phyloP scores from a whole-genome alignment of 2,329 filamentous ascomycete species.

The Aureobasidium melanogenum region DNA sequence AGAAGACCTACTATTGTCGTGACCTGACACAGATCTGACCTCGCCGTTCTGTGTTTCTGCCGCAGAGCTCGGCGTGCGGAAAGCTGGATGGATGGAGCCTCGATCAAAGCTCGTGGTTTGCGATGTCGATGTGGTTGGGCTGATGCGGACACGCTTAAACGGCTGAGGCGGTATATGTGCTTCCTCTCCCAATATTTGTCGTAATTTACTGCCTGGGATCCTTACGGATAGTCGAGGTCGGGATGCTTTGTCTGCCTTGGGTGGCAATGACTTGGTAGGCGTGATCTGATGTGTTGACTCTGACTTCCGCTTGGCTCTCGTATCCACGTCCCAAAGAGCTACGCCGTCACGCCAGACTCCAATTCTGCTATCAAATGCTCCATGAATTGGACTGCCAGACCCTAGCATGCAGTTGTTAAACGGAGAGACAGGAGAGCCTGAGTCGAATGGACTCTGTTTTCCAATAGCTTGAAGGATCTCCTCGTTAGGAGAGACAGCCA shows the following conservation, averaged over 20 bases:
- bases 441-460: constrained; percentile 11
- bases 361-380: constrained; percentile 23
- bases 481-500: constrained; percentile 32
- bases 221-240: constrained; percentile 18
- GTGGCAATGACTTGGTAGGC: not conserved
- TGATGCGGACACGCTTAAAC: not conserved
- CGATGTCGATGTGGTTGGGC: not conserved
- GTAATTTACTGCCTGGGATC: constrained; percentile 16
- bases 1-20: constrained; percentile 17
- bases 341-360: constrained; percentile 38
- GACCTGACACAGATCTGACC: not conserved
- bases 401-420: not conserved
- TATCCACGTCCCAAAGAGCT: constrained; percentile 30
- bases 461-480: constrained; percentile 30
- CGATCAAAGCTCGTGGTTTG: not conserved
- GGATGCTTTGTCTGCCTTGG: not conserved
- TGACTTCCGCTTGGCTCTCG: not conserved
- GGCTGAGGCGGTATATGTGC: not conserved
- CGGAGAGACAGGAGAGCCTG: constrained; percentile 14
- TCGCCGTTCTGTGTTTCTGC: not conserved
- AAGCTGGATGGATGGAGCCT: constrained; percentile 7
- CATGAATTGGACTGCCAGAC: constrained; percentile 15
- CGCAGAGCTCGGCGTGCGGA: not conserved
- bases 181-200: constrained; percentile 8
- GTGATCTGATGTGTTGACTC: not conserved